Conservation (phyloP, 495 filamentous ascomycete species). For the Penicillium cosmopolitanum region DNA sequence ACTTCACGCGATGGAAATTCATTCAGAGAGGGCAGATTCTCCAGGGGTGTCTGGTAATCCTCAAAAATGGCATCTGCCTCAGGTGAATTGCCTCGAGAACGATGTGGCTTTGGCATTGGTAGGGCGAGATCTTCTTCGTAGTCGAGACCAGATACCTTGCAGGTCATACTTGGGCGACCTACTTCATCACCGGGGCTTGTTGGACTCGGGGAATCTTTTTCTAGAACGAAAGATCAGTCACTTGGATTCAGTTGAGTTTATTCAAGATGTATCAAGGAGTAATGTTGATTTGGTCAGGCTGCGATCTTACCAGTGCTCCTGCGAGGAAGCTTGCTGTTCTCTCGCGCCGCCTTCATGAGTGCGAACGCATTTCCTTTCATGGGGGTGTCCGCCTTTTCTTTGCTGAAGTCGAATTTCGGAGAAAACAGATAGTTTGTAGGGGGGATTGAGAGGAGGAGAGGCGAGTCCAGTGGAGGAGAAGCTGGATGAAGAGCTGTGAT, state of each 20-base stretch:
- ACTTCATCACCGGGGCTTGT: neutral
- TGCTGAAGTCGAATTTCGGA: neutral
- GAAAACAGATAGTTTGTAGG: neutral
- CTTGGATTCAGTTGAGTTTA: no score
- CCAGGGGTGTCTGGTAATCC: neutral
- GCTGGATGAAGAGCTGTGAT: neutral
- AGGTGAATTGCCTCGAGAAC: neutral
- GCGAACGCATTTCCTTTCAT: neutral
- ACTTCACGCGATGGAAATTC: neutral
- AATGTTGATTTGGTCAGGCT: no score
- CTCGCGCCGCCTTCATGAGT: neutral
- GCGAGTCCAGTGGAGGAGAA: neutral
- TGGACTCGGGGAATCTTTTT: neutral
- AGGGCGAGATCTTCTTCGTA: constrained; percentile 36
- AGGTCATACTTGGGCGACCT: constrained; percentile 9
- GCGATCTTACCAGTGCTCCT: constrained; percentile 14
- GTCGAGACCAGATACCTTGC: constrained; percentile 30
- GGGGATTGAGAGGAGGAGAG: neutral
- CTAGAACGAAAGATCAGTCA: no score
- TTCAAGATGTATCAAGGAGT: no score
- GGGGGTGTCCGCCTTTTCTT: neutral
- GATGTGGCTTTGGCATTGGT: constrained; percentile 36
- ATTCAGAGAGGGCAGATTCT: constrained; percentile 29
- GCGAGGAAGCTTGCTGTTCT: constrained; percentile 9
- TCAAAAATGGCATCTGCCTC: neutral